A percentile compares a stretch with the other conserved stretches of the same genome.
These are phyloP conservation scores for Haplosporangium sp. DNA, from an alignment of 371 early-diverging fungal species.

Conservation along the genomic window DNA sequence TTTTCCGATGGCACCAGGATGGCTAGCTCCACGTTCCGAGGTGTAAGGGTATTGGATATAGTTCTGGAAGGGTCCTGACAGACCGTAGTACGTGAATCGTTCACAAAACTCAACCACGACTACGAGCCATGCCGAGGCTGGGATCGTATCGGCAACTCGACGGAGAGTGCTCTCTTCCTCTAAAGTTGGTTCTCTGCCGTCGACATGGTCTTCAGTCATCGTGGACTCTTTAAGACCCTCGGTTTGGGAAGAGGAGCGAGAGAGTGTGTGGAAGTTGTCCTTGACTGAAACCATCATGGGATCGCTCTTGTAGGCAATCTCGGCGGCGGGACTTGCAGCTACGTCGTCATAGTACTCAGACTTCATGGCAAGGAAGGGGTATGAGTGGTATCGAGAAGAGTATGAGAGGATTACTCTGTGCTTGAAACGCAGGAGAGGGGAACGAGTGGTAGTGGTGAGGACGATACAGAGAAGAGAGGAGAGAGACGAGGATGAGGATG, in stretches of 20 bases:
- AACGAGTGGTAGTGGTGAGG: background rate
- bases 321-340: constrained; percentile 11
- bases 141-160: constrained; percentile 57
- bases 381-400: background rate
- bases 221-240: no score
- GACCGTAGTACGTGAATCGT: constrained; percentile 78
- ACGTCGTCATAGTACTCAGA: constrained; percentile 19
- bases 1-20: constrained; percentile 68
- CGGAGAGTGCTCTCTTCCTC: constrained; percentile 41
- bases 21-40: constrained; percentile 22
- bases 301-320: constrained; percentile 45
- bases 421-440: no score
- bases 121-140: constrained; percentile 64
- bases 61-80: constrained; percentile 56
- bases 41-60: constrained; percentile 55
- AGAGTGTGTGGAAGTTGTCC: background rate
- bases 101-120: constrained; percentile 70
- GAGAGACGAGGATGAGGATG: background rate
- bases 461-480: background rate
- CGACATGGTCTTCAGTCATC: constrained; percentile 17
- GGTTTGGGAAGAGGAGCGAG: background rate
- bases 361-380: constrained; percentile 13
- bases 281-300: constrained; percentile 25
- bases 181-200: constrained; percentile 30
- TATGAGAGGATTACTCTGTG: background rate